phyloP scores from a whole-genome alignment of 2,329 filamentous ascomycete genomes.

The Coleophoma eucalyptorum region DNA sequence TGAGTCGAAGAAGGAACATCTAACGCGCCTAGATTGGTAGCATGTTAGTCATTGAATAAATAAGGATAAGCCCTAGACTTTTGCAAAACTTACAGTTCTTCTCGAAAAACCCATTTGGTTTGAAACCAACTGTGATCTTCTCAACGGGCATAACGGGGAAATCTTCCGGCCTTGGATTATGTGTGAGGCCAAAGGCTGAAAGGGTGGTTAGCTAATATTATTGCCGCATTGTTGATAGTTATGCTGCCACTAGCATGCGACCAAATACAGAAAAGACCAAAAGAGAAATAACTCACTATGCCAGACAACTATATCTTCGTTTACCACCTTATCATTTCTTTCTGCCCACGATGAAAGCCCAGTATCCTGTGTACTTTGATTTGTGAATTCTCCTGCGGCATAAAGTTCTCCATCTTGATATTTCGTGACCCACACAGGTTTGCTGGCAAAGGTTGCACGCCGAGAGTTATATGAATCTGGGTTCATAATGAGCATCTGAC shows the following conservation, averaged over 20 bases:
- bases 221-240: too few species aligned
- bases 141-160: conserved; percentile 69
- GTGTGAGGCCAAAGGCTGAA: conserved; percentile 51
- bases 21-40: too few species aligned
- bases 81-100: conserved; percentile 28
- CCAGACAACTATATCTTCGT: conserved; percentile 55
- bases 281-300: conserved; percentile 26
- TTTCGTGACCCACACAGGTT: conserved; percentile 54
- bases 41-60: too few species aligned
- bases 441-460: conserved; percentile 49
- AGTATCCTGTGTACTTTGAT: conserved; percentile 48
- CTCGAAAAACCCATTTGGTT: conserved; percentile 49
- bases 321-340: conserved; percentile 42
- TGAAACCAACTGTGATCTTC: conserved; percentile 41
- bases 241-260: too few species aligned
- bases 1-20: too few species aligned
- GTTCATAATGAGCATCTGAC: conserved; percentile 52
- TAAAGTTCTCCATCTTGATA: conserved; percentile 49
- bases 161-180: conserved; percentile 61
- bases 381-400: conserved; percentile 51
- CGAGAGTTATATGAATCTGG: conserved; percentile 41
- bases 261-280: too few species aligned
- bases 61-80: too few species aligned
- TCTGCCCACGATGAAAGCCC: conserved; percentile 49
- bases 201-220: too few species aligned